Base-by-base conservation (phyloP, 2,329 filamentous ascomycete species). In the Whalleya microplaca region DNA sequence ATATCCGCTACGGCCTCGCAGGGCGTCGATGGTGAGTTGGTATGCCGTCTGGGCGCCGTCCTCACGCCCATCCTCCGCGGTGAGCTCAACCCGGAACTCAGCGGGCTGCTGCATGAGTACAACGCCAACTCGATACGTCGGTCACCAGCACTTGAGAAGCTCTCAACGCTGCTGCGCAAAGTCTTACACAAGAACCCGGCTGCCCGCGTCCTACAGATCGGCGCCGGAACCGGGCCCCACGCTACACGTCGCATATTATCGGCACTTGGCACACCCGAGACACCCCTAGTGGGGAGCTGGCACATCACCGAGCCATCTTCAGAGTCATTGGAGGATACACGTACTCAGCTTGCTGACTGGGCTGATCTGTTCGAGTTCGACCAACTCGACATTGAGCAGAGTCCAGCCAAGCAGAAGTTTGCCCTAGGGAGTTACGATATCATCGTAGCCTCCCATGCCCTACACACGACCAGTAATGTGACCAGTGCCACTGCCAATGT, bases 351-450 rank as follows among this genome's bases (percentile, higher is more conserved):
- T 14, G 40, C 37, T 1, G 20, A 6, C 57, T 64, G 68, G 51
- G 55, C 57, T 2, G 53, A 65, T 1, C 58, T 64, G 20, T 66
- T 78, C 55, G 53, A 64, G 7, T 77, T 69, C 53, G 63, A 65
- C 21, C 54, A 64, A 3, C 59, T 68, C 1, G 68, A 78, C 48
- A 65, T 75, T 8, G 68, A 71, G 21, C 50, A 65, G 16, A 63
- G 68, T 12, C 44, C 48, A 3, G 46, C 41, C 2, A 9, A 21
- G 3, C 64, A 66, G 18, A 48, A 44, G 2, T 61, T 65, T 29
- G 20, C 45, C 3, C 32, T 45, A 5, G 55, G 41, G 2, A 51
- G 41, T 1, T 70, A 67, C 53, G 68, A 71, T 42, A 45, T 71
- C 37, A 53, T 71, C 12, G 21, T 71, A 14, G 65, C 67, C 8